Base-by-base conservation (phyloP, 768 basidiomycete genomes). In the Daedaleopsis sinensis region DNA sequence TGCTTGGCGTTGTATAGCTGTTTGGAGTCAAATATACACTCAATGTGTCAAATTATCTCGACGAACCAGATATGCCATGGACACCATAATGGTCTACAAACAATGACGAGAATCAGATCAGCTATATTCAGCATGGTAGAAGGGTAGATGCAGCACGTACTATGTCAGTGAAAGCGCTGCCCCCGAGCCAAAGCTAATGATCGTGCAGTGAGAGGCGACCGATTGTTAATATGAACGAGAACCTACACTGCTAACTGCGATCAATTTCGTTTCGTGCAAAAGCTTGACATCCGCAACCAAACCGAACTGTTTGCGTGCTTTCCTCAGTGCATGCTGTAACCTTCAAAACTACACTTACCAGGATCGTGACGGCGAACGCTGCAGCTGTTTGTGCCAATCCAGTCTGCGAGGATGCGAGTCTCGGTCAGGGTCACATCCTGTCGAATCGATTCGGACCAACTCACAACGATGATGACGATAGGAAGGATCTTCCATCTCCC, bases 121-220 rank as follows among this genome's bases (percentile, higher is more conserved):
- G 32, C 15, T n/a, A 18, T 35, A 11, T 10, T 15, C n/a, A 38
- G 52, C 52, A 39, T 32, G 23, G 21, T 46, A 21, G 44, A 18
- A 46, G 21, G n/a, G 44, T 46, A n/a, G 44, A 19, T 21, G 21
- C 16, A 43, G 49, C 15, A 43, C 53, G 53, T 23, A 54, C 53
- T 16, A 54, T 54, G 52, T 53, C 52, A 10, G 52, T 39, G 16
- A 39, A 15, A 18, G 52, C 52, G 52, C 52, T 24, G 37, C 52
- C 52, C 8, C 52, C 52, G 9, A 53, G 37, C 52, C 52, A 53
- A 3, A 53, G 36, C 52, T 53, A 24, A 32, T 32, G 27, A 7
- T 32, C 27, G 27, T 32, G 27, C 27, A 32, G 27, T 32, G 27
- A 32, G 27, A 32, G 7, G 27, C 27, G 27, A 32, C 27, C 27